Conservation (phyloP, 306 rosid species). For the Begonia loranthoides region DNA sequence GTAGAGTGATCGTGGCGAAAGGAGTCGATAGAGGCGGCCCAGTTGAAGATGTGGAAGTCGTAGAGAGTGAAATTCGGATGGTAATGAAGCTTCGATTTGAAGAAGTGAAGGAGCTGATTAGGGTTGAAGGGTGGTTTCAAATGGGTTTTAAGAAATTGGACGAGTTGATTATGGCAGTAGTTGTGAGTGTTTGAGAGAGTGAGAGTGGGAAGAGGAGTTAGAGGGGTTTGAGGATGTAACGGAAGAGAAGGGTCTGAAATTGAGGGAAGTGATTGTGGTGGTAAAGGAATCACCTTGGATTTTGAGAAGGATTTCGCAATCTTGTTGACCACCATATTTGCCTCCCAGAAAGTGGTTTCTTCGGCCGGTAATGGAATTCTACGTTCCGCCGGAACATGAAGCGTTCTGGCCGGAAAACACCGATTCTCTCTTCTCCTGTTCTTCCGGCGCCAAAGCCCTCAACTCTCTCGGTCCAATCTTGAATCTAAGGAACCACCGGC, state of each 20-base stretch:
- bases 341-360: not conserved
- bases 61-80: conserved; percentile 60
- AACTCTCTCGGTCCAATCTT: too few species aligned
- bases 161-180: conserved; percentile 37
- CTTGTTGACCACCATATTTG: conserved; percentile 27
- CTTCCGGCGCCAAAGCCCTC: too few species aligned
- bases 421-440: too few species aligned
- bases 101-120: conserved; percentile 48
- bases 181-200: conserved; percentile 21
- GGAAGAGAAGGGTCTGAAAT: conserved; percentile 55
- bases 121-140: conserved; percentile 49
- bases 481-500: too few species aligned
- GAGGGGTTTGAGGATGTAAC: conserved; percentile 16
- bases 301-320: conserved; percentile 24
- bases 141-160: conserved; percentile 40
- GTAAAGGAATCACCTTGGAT: conserved; percentile 8
- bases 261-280: conserved; percentile 14
- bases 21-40: conserved; percentile 74
- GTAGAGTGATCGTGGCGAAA: conserved; percentile 70
- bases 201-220: conserved; percentile 24
- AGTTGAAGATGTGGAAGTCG: conserved; percentile 72
- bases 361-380: too few species aligned
- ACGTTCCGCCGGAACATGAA: too few species aligned
- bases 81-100: conserved; percentile 64
- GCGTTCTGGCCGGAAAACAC: too few species aligned